phyloP scores from a whole-genome alignment of 2,329 filamentous ascomycete genomes.

The Aureobasidium pullulans region DNA sequence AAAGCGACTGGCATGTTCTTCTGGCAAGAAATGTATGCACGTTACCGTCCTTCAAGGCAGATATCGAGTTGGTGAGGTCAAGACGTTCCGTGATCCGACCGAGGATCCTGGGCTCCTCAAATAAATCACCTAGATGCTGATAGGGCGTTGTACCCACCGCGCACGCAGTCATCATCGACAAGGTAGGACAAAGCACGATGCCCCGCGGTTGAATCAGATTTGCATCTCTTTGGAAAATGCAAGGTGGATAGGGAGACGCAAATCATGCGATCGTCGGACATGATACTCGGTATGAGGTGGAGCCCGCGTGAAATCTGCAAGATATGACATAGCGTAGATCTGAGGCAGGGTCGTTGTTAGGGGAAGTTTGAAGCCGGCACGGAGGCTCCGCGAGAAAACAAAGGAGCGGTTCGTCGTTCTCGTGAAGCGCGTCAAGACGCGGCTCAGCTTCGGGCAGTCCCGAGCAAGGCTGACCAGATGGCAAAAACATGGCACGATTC shows the following conservation, averaged over 20 bases:
- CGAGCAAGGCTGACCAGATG: neutral
- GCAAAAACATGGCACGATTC: neutral
- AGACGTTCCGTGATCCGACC: neutral
- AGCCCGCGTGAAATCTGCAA: neutral
- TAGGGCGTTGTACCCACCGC: too few species aligned
- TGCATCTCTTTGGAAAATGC: neutral
- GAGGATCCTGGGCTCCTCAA: neutral
- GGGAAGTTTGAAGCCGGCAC: neutral
- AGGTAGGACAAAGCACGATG: conserved; percentile 6
- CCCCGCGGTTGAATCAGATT: neutral
- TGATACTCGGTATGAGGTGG: neutral
- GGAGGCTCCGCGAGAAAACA: neutral
- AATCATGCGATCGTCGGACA: neutral
- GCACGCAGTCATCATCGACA: neutral
- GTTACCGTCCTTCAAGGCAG: neutral
- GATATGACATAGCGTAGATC: neutral
- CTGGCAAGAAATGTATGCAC: conserved; percentile 1
- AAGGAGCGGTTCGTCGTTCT: neutral
- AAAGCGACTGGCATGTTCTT: neutral
- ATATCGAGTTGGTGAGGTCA: neutral
- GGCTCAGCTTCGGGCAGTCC: neutral
- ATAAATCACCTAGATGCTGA: neutral
- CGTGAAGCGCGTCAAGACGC: neutral
- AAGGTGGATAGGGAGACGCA: neutral
- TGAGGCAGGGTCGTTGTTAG: neutral